Conservation (phyloP, 768 basidiomycete genomes). For the Punctularia strigosozonata region DNA sequence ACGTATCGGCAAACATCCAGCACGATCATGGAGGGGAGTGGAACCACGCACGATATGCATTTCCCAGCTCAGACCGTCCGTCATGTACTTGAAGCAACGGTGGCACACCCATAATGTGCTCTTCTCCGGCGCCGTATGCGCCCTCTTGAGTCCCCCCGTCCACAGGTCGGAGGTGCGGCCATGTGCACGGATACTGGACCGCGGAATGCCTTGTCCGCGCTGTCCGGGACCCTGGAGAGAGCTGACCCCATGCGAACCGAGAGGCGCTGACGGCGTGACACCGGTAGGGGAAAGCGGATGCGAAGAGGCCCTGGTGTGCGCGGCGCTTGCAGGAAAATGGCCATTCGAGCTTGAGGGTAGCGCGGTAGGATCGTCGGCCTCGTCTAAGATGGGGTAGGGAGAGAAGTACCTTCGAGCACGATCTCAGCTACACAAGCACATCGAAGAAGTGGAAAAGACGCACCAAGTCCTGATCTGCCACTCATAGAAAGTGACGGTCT, state of each 20-base stretch:
- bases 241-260: no score
- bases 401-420: constrained; percentile 69
- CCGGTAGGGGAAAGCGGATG: no score
- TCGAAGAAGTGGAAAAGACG: constrained; percentile 1
- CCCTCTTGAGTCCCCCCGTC: constrained; percentile 46
- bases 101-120: constrained; percentile 76
- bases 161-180: constrained; percentile 66
- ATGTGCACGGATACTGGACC: constrained; percentile 45
- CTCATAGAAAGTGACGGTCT: constrained; percentile 73
- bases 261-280: no score
- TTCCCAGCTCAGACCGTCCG: constrained; percentile 59
- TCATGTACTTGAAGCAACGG: constrained; percentile 95
- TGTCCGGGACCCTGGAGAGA: constrained; percentile 3
- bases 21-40: background rate
- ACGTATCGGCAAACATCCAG: constrained; percentile 4
- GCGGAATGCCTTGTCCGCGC: constrained; percentile 35
- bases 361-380: no score
- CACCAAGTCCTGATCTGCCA: constrained; percentile 88
- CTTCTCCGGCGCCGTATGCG: constrained; percentile 31
- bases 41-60: constrained; percentile 43
- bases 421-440: constrained; percentile 1
- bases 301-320: no score
- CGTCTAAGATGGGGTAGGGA: constrained; percentile 76
- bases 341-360: no score
- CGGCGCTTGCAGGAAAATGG: no score